Percentiles rank a stretch among this genome's conserved stretches.
These are phyloP conservation scores for Nicotiana benthamiana DNA, from an alignment of 257 asterid genomes.

Conservation along the genomic window DNA sequence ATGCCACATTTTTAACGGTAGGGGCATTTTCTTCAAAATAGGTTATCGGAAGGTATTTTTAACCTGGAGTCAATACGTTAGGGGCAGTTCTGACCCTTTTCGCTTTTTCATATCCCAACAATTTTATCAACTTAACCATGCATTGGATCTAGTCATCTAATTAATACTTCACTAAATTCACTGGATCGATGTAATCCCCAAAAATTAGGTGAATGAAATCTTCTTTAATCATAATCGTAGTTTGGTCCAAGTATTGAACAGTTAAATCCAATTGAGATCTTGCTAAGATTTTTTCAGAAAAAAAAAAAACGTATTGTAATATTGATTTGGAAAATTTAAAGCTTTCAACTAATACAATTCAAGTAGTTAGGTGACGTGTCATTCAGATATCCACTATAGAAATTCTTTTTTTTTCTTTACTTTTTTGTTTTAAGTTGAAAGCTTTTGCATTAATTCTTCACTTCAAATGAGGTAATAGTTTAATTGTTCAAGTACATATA, in stretches of 20 bases:
- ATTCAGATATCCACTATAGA: too few relatives aligned
- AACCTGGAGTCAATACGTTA: too few relatives aligned
- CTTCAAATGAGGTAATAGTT: too few relatives aligned
- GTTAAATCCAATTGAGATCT: background rate
- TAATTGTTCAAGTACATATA: too few relatives aligned
- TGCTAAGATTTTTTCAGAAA: background rate
- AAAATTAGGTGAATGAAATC: background rate
- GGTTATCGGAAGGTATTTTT: too few relatives aligned
- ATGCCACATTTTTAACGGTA: too few relatives aligned
- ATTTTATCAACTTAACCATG: constrained; percentile 14
- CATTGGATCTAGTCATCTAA: background rate
- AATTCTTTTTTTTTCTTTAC: too few relatives aligned
- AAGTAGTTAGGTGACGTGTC: too few relatives aligned
- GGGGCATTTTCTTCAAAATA: too few relatives aligned
- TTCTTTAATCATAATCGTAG: background rate
- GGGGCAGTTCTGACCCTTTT: too few relatives aligned
- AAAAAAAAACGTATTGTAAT: background rate
- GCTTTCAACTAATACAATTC: background rate
- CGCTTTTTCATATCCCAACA: constrained; percentile 37
- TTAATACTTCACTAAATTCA: background rate
- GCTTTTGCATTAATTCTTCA: too few relatives aligned
- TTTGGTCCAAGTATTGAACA: background rate
- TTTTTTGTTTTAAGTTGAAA: too few relatives aligned
- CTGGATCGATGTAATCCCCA: background rate
- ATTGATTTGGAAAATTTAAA: background rate